A percentile compares a stretch with the other conserved stretches of the same genome.
Evolutionary conservation across 192 early-diverging fungal genomes (phyloP).

Genomic region (Backusella westeae): DNA sequence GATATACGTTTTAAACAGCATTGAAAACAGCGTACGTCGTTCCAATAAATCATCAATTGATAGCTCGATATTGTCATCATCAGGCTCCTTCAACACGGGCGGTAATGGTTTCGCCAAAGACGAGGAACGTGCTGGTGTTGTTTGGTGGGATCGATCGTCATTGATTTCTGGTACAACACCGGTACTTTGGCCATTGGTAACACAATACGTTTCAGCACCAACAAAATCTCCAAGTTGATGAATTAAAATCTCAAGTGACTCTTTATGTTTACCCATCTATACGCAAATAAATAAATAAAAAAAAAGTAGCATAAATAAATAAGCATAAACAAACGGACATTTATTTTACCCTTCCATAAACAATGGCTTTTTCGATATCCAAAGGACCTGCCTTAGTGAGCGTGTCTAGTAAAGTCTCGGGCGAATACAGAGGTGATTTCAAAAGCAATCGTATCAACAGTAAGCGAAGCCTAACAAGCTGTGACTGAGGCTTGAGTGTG

Average conservation of each 20-base stretch:
- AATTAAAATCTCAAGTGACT: slow-evolving; percentile 45
- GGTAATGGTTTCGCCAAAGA: slow-evolving; percentile 19
- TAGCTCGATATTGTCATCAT: not conserved
- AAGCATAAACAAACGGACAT: not conserved
- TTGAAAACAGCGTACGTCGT: slow-evolving; percentile 41
- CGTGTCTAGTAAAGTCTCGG: slow-evolving; percentile 31
- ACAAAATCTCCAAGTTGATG: slow-evolving; percentile 48
- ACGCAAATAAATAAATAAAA: not conserved
- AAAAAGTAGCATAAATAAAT: not conserved
- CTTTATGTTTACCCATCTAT: slow-evolving; percentile 44
- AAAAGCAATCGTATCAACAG: slow-evolving; percentile 44
- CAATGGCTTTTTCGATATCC: slow-evolving; percentile 44
- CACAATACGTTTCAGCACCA: slow-evolving; percentile 53
- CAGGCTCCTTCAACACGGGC: not conserved
- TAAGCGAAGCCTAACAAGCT: slow-evolving; percentile 22
- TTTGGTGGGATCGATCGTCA: not conserved
- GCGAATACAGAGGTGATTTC: slow-evolving; percentile 32
- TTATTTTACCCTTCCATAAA: slow-evolving; percentile 45
- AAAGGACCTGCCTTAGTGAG: slow-evolving; percentile 36
- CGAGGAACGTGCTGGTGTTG: not conserved
- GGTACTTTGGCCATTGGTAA: slow-evolving; percentile 44
- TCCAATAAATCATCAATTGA: slow-evolving; percentile 9
- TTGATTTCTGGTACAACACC: slow-evolving; percentile 9
- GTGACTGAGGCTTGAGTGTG: not conserved
- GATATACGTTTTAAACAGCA: slow-evolving; percentile 50